A percentile compares a stretch with the other conserved stretches of the same genome.
phyloP scores from a whole-genome alignment of 2,329 filamentous ascomycete species.

The Cryoendolithus antarcticus region DNA sequence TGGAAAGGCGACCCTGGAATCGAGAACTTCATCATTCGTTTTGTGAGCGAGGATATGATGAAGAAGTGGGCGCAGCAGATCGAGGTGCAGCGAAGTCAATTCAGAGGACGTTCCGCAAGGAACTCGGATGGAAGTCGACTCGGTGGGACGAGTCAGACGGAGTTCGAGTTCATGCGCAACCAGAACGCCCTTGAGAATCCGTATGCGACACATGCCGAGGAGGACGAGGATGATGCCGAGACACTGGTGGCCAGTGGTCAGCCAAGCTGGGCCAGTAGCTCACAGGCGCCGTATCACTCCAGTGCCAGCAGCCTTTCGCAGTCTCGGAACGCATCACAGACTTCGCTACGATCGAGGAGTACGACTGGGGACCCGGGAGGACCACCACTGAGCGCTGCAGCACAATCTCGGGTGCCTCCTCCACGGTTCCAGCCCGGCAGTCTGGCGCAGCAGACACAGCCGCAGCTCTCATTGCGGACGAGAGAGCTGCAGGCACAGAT shows the following conservation, averaged over 20 bases:
- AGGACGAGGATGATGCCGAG: constrained; percentile 39
- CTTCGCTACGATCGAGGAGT: constrained; percentile 63
- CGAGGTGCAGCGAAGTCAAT: constrained; percentile 55
- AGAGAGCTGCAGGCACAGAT: constrained; percentile 37
- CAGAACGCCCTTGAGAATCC: constrained; percentile 64
- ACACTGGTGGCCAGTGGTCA: constrained; percentile 19
- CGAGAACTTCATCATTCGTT: constrained; percentile 92
- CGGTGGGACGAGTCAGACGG: constrained; percentile 44
- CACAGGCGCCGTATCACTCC: constrained; percentile 1
- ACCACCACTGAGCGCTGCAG: constrained; percentile 36
- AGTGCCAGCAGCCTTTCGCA: constrained; percentile 33
- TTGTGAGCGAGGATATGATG: constrained; percentile 81
- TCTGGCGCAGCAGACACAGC: constrained; percentile 24
- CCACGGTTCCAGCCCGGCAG: constrained; percentile 59
- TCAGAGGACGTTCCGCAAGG: constrained; percentile 39
- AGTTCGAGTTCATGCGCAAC: constrained; percentile 72
- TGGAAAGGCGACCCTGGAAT: constrained; percentile 96
- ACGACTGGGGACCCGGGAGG: constrained; percentile 56
- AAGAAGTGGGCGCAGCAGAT: constrained; percentile 81
- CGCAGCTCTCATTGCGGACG: constrained; percentile 57
- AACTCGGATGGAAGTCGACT: constrained; percentile 25
- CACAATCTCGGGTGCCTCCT: constrained; percentile 43
- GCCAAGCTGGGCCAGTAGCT: constrained; percentile 7
- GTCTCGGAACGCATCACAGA: constrained; percentile 60
- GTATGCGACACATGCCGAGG: constrained; percentile 52